Evolutionary conservation across 768 basidiomycete species (phyloP).

Genomic region (Tricholomella constricta): DNA sequence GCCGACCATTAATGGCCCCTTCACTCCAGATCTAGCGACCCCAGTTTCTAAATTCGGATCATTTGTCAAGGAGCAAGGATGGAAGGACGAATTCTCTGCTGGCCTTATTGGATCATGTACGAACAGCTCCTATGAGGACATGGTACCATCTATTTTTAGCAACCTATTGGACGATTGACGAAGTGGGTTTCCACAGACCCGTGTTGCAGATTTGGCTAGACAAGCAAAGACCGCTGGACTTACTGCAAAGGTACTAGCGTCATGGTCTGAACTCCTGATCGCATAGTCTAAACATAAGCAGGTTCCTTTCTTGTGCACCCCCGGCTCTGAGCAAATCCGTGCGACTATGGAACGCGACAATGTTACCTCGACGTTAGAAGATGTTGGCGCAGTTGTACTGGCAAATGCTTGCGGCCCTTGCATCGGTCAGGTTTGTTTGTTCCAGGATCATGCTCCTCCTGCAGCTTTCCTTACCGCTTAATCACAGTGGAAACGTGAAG

Average conservation of each 20-base stretch:
- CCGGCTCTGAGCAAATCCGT: conserved; percentile 93
- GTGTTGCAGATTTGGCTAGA: conserved; percentile 86
- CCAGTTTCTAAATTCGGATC: conserved; percentile 86
- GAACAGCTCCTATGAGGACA: conserved; percentile 96
- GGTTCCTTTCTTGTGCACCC: conserved; percentile 87
- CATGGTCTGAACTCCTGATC: background rate
- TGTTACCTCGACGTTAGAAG: conserved; percentile 77
- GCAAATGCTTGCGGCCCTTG: conserved; percentile 99
- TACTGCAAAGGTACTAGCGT: conserved; percentile 57
- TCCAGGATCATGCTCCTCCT: conserved; percentile 7
- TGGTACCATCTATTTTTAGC: conserved; percentile 49
- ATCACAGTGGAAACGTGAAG: conserved; percentile 87
- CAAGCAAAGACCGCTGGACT: conserved; percentile 89
- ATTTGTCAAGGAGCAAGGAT: conserved; percentile 82
- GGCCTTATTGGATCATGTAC: conserved; percentile 98
- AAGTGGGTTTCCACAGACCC: conserved; percentile 55
- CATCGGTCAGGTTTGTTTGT: conserved; percentile 86
- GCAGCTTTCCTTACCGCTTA: conserved; percentile 7
- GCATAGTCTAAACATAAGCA: conserved; percentile 23
- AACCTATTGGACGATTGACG: conserved; percentile 9
- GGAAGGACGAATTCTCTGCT: conserved; percentile 93
- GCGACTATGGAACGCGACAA: conserved; percentile 97
- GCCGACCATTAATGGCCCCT: conserved; percentile 94
- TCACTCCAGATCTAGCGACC: conserved; percentile 95
- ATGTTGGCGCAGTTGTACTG: conserved; percentile 91